Percentiles rank a stretch among this genome's conserved stretches.
Conservation (phyloP, 768 basidiomycete genomes). For the Macrocybe gigantea region DNA sequence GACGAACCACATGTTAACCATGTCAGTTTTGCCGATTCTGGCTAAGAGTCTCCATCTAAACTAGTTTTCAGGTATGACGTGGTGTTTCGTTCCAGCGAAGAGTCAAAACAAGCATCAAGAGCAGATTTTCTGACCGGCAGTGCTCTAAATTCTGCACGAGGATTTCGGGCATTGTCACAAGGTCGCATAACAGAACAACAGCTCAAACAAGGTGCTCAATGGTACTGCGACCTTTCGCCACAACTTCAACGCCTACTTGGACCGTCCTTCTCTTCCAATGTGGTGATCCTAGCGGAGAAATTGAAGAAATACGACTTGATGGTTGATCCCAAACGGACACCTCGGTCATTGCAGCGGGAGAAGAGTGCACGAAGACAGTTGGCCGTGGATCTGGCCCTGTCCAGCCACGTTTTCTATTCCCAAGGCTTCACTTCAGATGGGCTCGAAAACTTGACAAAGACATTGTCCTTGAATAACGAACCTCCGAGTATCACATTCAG, state of each 20-base stretch:
- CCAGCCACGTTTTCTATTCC: slow-evolving; percentile 50
- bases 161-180: slow-evolving; percentile 45
- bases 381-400: slow-evolving; percentile 55
- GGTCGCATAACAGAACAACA: slow-evolving; percentile 36
- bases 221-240: slow-evolving; percentile 46
- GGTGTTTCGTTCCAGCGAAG: slow-evolving; percentile 46
- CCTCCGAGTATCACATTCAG: slow-evolving; percentile 58
- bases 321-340: slow-evolving; percentile 28
- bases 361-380: slow-evolving; percentile 54
- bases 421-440: slow-evolving; percentile 29
- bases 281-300: too few relatives aligned
- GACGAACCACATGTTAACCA: slow-evolving; percentile 53
- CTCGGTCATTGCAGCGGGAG: slow-evolving; percentile 39
- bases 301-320: slow-evolving; percentile 33
- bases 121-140: slow-evolving; percentile 56
- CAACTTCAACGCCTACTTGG: slow-evolving; percentile 25
- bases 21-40: slow-evolving; percentile 30
- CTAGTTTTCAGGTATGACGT: slow-evolving; percentile 50
- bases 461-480: slow-evolving; percentile 49
- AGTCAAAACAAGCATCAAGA: slow-evolving; percentile 34
- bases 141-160: slow-evolving; percentile 43
- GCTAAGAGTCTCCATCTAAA: neutral
- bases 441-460: slow-evolving; percentile 54
- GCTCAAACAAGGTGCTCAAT: slow-evolving; percentile 37
- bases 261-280: slow-evolving; percentile 26